Evolutionary conservation across 1,284 basidiomycete species (phyloP).

Genomic region (Rhodotorula sp.): DNA sequence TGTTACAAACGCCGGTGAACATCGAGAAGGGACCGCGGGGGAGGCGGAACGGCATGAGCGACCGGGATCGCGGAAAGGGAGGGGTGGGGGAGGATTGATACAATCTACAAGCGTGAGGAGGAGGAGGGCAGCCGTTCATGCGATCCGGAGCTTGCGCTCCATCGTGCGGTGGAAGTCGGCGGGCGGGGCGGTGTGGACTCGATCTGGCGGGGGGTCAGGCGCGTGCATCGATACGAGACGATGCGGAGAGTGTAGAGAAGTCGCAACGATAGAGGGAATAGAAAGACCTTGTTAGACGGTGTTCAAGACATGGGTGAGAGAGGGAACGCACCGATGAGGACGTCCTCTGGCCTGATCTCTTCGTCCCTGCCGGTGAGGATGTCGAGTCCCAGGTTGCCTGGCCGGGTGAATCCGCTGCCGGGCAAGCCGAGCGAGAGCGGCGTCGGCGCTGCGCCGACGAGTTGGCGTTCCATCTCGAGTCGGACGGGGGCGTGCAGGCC

Average conservation of each 20-base stretch:
- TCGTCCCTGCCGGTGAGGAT: slow-evolving; percentile 89
- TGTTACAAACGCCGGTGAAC: no score
- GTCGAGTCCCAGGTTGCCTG: slow-evolving; percentile 73
- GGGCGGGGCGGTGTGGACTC: slow-evolving; percentile 13
- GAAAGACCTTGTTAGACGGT: background rate
- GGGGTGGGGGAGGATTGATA: background rate
- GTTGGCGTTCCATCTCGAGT: slow-evolving; percentile 87
- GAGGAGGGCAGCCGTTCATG: background rate
- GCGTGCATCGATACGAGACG: background rate
- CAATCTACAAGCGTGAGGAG: background rate
- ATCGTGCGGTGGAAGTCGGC: slow-evolving; percentile 38
- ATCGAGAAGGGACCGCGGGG: no score
- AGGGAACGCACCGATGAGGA: slow-evolving; percentile 55
- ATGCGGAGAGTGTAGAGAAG: background rate
- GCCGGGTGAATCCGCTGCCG: slow-evolving; percentile 20
- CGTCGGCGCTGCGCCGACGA: slow-evolving; percentile 58
- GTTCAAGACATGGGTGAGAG: no score
- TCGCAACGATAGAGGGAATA: no score
- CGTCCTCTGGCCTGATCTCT: slow-evolving; percentile 66
- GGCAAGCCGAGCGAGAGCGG: slow-evolving; percentile 3
- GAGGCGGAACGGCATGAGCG: no score
- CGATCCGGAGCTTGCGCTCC: slow-evolving; percentile 34
- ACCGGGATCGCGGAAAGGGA: background rate
- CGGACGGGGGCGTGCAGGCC: slow-evolving; percentile 86
- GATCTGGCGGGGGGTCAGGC: background rate